phyloP scores from a whole-genome alignment of 345 rosid species.

The Lenwebbia sp. region DNA sequence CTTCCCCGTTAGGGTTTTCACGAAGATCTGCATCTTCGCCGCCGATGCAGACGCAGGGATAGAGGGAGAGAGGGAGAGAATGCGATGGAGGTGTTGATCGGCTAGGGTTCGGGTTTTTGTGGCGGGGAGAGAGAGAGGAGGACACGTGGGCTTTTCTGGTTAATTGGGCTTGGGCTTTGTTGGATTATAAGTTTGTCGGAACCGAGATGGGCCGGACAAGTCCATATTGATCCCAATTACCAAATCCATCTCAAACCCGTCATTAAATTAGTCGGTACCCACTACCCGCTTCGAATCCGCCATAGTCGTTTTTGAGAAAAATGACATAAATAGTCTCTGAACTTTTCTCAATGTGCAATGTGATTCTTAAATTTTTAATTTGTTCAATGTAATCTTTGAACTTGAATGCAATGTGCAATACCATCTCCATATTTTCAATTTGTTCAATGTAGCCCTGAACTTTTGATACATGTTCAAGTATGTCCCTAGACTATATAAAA shows the following conservation, averaged over 20 bases:
- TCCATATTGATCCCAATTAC: background rate
- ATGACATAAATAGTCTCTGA: no score
- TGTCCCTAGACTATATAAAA: no score
- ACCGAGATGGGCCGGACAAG: background rate
- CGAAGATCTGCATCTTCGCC: slow-evolving; percentile 61
- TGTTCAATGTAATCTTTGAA: no score
- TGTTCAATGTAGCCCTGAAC: no score
- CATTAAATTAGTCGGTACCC: no score
- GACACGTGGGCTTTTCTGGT: background rate
- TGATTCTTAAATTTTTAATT: no score
- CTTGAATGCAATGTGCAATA: no score
- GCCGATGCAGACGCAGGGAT: background rate
- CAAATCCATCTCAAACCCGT: background rate
- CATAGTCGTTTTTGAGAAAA: no score
- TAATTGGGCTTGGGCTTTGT: background rate
- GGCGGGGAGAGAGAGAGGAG: background rate
- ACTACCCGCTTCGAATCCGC: no score
- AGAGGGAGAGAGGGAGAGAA: background rate
- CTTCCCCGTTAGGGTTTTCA: slow-evolving; percentile 73
- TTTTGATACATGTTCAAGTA: no score
- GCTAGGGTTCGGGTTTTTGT: background rate
- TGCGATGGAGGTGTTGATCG: background rate
- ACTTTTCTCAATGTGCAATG: no score
- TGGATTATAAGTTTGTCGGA: background rate
- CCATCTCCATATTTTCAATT: no score